Base-by-base conservation (phyloP, 345 rosid species). In the Salix purpurea region DNA sequence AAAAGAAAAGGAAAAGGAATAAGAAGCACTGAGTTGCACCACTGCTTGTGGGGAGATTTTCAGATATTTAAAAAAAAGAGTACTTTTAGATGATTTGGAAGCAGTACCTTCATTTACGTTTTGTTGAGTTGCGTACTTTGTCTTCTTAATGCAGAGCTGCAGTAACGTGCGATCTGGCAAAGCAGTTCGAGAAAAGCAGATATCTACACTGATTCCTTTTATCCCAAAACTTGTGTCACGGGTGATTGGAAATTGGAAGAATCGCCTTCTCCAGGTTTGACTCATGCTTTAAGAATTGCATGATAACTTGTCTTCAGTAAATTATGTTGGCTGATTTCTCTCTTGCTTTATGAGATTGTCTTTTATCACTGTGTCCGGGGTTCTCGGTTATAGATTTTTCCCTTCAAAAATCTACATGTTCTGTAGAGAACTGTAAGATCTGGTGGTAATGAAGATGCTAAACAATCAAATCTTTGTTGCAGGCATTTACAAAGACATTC, bases 401-500 rank as follows among this genome's bases (percentile, higher is more conserved):
- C 9, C 3, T 40, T 40, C 44, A 40, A 39, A 40, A 40, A 10
- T 78, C 56, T 50, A 4, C 6, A 46, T 34, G 46, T 65, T 52
- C 56, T 50, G 14, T 15, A 69, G 46, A 72, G 75, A 70, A 66
- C 64, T 67, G 24, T 62, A 74, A 52, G 36, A 28, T 34, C 54
- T 61, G 48, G 13, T 9, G 44, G 71, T 70, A 50, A 24, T 65
- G 24, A 69, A 48, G 56, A 61, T 76, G 48, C 8, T 77, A 72
- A 60, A 66, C 28, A 23, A 69, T 82, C 34, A 77, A 44, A 37
- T 50, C 67, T 71, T 56, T 62, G 54, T 80, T 84, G 76, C 92
- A 96, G 99, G 97, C 97, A 71, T 96, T 96, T 86, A 91, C 93
- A 16, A 62, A 21, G 76, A 79, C 93, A 75, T 93, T 91, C 81